Evolutionary conservation across 1,284 basidiomycete species (phyloP).

Genomic region (Rhodotorula mucilaginosa): DNA sequence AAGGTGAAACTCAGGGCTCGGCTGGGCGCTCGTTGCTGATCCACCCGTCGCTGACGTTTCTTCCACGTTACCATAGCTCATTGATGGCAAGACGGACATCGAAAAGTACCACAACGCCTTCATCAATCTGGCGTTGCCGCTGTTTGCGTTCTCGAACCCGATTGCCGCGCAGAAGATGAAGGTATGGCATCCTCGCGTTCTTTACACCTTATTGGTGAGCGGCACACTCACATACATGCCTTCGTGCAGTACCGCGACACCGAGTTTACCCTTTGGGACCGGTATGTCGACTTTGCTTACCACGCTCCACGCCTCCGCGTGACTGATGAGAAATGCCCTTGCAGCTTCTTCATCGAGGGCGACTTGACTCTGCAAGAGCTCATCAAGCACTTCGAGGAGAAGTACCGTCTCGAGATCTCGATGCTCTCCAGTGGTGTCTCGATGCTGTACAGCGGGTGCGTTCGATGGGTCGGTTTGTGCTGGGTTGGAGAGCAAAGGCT

Average conservation of each 20-base stretch:
- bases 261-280: conserved; percentile 99
- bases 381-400: conserved; percentile 72
- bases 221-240: too few species aligned
- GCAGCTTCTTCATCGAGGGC: conserved; percentile 75
- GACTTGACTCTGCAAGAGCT: conserved; percentile 88
- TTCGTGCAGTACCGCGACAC: conserved; percentile 63
- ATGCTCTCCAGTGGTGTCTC: conserved; percentile 10
- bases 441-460: conserved; percentile 11
- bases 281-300: conserved; percentile 46
- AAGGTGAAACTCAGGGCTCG: conserved; percentile 60
- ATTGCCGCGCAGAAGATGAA: conserved; percentile 88
- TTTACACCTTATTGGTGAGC: not conserved
- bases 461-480: not conserved
- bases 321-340: not conserved
- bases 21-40: not conserved
- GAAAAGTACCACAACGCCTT: conserved; percentile 99
- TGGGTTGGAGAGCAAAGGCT: conserved; percentile 57
- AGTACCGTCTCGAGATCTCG: conserved; percentile 5
- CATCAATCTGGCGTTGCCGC: conserved; percentile 94
- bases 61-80: conserved; percentile 59
- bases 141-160: conserved; percentile 99
- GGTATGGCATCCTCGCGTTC: conserved; percentile 42
- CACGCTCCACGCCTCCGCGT: too few species aligned
- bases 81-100: conserved; percentile 62
- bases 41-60: not conserved